Evolutionary conservation across 495 filamentous ascomycete genomes (phyloP), one percentile per base, ranked within the genome.

Genomic region (Pyrenula massariospora): DNA sequence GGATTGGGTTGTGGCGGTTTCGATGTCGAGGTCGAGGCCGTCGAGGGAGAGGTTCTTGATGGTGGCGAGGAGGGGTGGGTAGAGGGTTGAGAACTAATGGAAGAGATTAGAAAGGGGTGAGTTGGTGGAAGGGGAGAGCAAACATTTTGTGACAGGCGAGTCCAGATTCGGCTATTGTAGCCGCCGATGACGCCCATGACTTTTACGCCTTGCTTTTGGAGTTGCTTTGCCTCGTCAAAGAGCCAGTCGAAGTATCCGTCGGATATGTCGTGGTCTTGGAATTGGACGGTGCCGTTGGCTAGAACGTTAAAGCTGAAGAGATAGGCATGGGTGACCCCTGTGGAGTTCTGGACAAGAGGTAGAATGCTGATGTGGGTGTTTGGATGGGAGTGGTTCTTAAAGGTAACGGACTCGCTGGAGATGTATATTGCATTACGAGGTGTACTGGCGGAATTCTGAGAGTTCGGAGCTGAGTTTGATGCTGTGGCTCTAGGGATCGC

Each of bases 181-280:
- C 89, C 89, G 24, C 89, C 89, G 11, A 94, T 71, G 88, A 94
- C 92, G 57, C 83, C 86, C 63, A 91, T 76, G 42, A 93, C 75
- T 59, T 81, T 84, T 63, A 93, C 74, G 42, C 87, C 87, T 31
- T 70, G 68, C 20, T 68, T 68, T 62, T 90, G 81, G 48, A 91
- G 65, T 48, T 78, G 60, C n/a, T 74, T 76, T 8, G 89, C 73
- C 60, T 93, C 87, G 11, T 76, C 80, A 86, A 87, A 92, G 25
- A 89, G 73, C 0, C 73, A 73, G 36, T 72, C 65, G 62, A 78
- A 84, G 24, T 42, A 42, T 42, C 31, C 31, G 31, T 42, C 31
- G 31, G 31, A 42, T 42, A 42, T 42, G 31, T 42, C 31, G 31
- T 42, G 31, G 31, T 42, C 15, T 42, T 42, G 31, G 31, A 42